Conservation (phyloP, 140 eudicot species). For the Stevia rebaudiana region DNA sequence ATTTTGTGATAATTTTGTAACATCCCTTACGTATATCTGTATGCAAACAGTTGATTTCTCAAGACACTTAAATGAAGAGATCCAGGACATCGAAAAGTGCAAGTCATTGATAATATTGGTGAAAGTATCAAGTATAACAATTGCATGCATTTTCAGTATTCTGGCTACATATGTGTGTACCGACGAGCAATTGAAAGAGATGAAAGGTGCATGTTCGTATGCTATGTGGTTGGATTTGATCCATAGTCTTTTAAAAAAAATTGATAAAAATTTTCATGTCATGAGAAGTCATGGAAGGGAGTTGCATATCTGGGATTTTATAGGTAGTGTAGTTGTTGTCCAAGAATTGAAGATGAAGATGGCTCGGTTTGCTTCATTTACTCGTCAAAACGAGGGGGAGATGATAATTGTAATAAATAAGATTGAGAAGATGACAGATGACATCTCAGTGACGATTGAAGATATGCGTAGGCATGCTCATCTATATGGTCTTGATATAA, state of each 20-base stretch:
- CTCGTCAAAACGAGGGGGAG: not conserved
- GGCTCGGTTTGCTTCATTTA: not conserved
- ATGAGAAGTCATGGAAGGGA: not conserved
- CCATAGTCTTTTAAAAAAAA: not conserved
- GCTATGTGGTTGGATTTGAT: not conserved
- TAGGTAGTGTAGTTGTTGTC: not conserved
- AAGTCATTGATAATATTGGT: not conserved
- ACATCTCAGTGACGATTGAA: not conserved
- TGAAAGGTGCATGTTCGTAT: not conserved
- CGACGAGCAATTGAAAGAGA: not conserved
- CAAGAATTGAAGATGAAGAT: not conserved
- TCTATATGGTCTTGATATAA: slow-evolving; percentile 6
- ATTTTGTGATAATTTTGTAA: not conserved
- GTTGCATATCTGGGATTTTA: slow-evolving; percentile 6
- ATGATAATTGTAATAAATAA: slow-evolving; percentile 10
- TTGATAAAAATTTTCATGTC: not conserved
- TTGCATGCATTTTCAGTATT: not conserved
- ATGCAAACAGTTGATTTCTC: not conserved
- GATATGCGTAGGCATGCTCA: slow-evolving; percentile 5
- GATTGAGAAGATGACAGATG: not conserved
- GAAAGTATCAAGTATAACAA: not conserved
- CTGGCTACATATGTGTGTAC: not conserved
- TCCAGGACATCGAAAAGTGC: not conserved
- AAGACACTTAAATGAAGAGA: not conserved
- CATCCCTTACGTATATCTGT: not conserved